phyloP scores from a whole-genome alignment of 2,329 filamentous ascomycete genomes.

The Neoarthrinium moseri region DNA sequence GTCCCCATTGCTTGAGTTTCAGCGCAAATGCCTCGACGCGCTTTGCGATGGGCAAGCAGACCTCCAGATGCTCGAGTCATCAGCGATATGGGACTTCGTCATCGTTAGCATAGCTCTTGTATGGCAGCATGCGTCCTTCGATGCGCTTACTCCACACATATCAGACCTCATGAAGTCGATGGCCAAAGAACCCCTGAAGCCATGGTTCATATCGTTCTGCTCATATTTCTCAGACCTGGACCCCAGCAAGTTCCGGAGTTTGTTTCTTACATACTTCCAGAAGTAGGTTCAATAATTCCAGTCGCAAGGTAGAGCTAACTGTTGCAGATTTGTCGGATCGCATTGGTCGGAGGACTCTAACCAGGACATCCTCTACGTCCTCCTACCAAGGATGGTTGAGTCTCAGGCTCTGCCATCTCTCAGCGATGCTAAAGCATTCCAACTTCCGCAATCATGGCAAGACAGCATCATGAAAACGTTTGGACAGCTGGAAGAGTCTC shows the following conservation, averaged over 20 bases:
- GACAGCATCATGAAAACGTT: slow-evolving; percentile 71
- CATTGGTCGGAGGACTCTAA: slow-evolving; percentile 69
- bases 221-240: slow-evolving; percentile 76
- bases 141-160: slow-evolving; percentile 71
- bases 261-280: slow-evolving; percentile 81
- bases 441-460: slow-evolving; percentile 68
- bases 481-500: slow-evolving; percentile 60
- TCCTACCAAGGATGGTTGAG: slow-evolving; percentile 65
- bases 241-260: slow-evolving; percentile 68
- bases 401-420: slow-evolving; percentile 52
- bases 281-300: slow-evolving; percentile 49
- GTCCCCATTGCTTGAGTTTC: slow-evolving; percentile 58
- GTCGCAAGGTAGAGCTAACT: slow-evolving; percentile 21
- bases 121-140: slow-evolving; percentile 76
- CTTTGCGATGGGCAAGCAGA: slow-evolving; percentile 40
- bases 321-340: slow-evolving; percentile 66
- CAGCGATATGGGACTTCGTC: slow-evolving; percentile 53
- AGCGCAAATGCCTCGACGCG: slow-evolving; percentile 51
- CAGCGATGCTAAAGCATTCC: slow-evolving; percentile 52
- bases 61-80: slow-evolving; percentile 30
- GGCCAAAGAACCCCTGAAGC: slow-evolving; percentile 62
- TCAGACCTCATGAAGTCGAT: slow-evolving; percentile 64
- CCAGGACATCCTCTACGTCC: slow-evolving; percentile 66
- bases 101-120: slow-evolving; percentile 63
- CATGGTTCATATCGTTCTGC: slow-evolving; percentile 83